A percentile compares a stretch with the other conserved stretches of the same genome.
Conservation (phyloP, 2,329 filamentous ascomycete species). For the Alternaria metachromatica region DNA sequence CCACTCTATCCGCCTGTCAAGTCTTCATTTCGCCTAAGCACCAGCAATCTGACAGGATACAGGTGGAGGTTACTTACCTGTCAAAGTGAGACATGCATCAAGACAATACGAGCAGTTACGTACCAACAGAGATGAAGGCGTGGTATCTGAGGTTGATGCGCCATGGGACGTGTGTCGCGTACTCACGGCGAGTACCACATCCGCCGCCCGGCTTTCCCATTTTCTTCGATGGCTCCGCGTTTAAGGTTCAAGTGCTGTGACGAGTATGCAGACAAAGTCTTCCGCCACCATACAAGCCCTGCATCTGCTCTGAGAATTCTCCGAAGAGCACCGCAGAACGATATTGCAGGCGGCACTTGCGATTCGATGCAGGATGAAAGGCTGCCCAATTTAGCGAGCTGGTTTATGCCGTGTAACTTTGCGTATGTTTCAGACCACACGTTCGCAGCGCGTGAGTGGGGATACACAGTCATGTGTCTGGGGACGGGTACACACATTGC, state of each 20-base stretch:
- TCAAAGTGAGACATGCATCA: slow-evolving; percentile 12
- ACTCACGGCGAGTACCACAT: not conserved
- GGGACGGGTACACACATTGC: slow-evolving; percentile 17
- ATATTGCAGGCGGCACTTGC: slow-evolving; percentile 6
- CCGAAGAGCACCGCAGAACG: slow-evolving; percentile 10
- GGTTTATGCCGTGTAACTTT: slow-evolving; percentile 9
- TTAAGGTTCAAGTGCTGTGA: slow-evolving; percentile 8
- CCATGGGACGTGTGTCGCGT: not conserved
- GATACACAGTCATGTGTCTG: slow-evolving; percentile 14
- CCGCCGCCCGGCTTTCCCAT: not conserved
- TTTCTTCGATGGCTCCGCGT: not conserved
- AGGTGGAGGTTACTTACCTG: not conserved
- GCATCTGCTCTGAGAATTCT: slow-evolving; percentile 8
- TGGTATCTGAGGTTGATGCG: not conserved
- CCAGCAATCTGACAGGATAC: slow-evolving; percentile 9
- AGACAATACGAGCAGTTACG: slow-evolving; percentile 1
- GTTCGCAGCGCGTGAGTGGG: slow-evolving; percentile 20
- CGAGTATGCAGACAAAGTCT: slow-evolving; percentile 8
- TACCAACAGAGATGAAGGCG: not conserved
- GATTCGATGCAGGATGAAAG: not conserved
- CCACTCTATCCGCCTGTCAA: slow-evolving; percentile 12
- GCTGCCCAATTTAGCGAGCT: slow-evolving; percentile 3
- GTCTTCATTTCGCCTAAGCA: slow-evolving; percentile 6
- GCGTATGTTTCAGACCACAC: slow-evolving; percentile 16
- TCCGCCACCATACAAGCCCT: slow-evolving; percentile 14